phyloP scores from a whole-genome alignment of 192 early-diverging fungal species.

The Coemansia sp. region DNA sequence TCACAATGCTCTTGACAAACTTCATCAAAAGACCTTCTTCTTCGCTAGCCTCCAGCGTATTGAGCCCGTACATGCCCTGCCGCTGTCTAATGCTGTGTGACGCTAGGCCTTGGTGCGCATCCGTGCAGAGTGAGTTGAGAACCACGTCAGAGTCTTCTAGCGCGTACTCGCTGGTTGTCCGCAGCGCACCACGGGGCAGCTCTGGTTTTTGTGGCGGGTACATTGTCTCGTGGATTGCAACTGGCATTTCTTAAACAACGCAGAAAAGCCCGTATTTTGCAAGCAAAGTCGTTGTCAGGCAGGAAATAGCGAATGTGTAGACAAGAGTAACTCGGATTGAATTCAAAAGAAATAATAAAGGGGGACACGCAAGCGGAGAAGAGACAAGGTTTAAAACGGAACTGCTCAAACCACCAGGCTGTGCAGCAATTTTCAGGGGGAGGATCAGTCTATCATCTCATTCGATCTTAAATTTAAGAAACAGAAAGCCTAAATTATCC shows the following conservation, averaged over 20 bases:
- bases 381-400: too few relatives aligned
- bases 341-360: conserved; percentile 1
- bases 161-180: conserved; percentile 52
- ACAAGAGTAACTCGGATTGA: not conserved
- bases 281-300: not conserved
- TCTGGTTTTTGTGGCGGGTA: conserved; percentile 31
- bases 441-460: not conserved
- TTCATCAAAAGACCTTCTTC: conserved; percentile 75
- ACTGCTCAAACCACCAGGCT: not conserved
- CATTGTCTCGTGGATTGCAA: conserved; percentile 16
- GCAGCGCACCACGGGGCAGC: conserved; percentile 34
- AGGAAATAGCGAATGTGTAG: not conserved
- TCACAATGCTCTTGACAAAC: conserved; percentile 83
- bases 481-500: conserved; percentile 11
- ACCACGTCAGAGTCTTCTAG: conserved; percentile 31
- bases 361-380: not conserved
- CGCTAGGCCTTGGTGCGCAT: conserved; percentile 71
- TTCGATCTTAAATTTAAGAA: not conserved
- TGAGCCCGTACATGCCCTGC: conserved; percentile 68
- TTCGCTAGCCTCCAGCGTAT: conserved; percentile 72
- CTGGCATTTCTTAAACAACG: conserved; percentile 26
- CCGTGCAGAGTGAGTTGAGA: conserved; percentile 61
- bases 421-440: not conserved
- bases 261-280: not conserved
- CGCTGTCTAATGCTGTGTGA: conserved; percentile 66